Conservation (phyloP, 306 rosid genomes). For the Inga oerstediana region DNA sequence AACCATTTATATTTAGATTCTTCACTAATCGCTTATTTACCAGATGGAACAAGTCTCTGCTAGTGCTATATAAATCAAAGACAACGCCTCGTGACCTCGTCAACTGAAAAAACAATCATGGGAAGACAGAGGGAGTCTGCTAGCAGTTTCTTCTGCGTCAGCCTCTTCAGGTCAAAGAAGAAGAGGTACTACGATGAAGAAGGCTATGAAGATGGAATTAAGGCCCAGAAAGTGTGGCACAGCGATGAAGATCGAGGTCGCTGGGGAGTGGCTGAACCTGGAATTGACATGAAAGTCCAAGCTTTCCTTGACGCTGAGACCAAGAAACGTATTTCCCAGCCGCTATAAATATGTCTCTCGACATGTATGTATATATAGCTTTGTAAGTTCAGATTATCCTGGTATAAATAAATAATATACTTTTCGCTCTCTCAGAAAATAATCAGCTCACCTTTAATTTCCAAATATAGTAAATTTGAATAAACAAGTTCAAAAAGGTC, state of each 20-base stretch:
- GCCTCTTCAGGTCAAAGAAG: slow-evolving; percentile 46
- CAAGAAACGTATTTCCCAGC: slow-evolving; percentile 50
- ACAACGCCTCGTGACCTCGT: neutral
- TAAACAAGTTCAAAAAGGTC: neutral
- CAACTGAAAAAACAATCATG: slow-evolving; percentile 38
- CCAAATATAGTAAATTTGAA: neutral
- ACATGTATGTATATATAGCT: neutral
- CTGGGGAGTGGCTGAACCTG: slow-evolving; percentile 60
- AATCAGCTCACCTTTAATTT: neutral
- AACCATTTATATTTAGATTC: slow-evolving; percentile 33
- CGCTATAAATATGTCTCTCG: slow-evolving; percentile 7
- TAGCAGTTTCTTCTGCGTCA: slow-evolving; percentile 53
- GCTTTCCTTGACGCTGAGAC: slow-evolving; percentile 44
- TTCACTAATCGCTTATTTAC: neutral
- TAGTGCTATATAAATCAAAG: slow-evolving; percentile 7
- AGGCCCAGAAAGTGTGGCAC: slow-evolving; percentile 43
- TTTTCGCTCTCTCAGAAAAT: neutral
- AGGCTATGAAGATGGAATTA: slow-evolving; percentile 19
- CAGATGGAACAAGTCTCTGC: neutral
- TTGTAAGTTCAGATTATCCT: neutral
- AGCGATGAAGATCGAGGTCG: slow-evolving; percentile 64
- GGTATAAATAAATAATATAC: neutral
- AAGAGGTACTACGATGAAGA: slow-evolving; percentile 7
- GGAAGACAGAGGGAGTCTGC: slow-evolving; percentile 56
- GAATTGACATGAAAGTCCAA: slow-evolving; percentile 57